Evolutionary conservation across 148 eudicot genomes (phyloP).

Genomic region (Dianthus caryophyllus): DNA sequence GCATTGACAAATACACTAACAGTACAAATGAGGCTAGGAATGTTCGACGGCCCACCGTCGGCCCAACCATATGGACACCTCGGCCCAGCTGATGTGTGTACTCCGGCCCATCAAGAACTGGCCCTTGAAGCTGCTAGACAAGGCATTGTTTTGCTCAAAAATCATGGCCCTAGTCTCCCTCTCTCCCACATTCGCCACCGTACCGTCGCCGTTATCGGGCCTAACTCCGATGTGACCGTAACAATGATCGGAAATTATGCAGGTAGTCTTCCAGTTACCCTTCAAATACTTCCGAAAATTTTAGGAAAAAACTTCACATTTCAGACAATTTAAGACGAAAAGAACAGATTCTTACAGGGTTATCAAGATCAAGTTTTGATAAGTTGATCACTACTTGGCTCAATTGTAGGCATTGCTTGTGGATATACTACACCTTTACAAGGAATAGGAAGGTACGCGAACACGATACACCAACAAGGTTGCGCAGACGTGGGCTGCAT

Average conservation of each 20-base stretch:
- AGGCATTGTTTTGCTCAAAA: conserved; percentile 79
- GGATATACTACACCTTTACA: conserved; percentile 71
- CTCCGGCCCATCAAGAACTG: conserved; percentile 60
- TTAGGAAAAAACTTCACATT: too few species aligned
- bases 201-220: conserved; percentile 81
- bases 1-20: conserved; percentile 55
- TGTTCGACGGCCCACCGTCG: conserved; percentile 82
- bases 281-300: too few species aligned
- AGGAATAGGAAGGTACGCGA: conserved; percentile 64
- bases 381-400: not conserved
- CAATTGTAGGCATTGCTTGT: conserved; percentile 65
- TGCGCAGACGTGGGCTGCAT: conserved; percentile 62
- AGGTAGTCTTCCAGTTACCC: conserved; percentile 45
- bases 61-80: conserved; percentile 61
- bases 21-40: conserved; percentile 82
- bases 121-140: conserved; percentile 85
- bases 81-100: conserved; percentile 71
- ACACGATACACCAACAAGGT: conserved; percentile 58
- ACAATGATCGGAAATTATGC: conserved; percentile 93
- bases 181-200: conserved; percentile 45
- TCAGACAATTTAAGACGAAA: too few species aligned
- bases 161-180: conserved; percentile 55
- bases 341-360: too few species aligned
- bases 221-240: conserved; percentile 67
- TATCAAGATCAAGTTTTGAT: not conserved